Evolutionary conservation across 495 filamentous ascomycete genomes (phyloP), one percentile per base, ranked within the genome.

Genomic region (Xylaria venustula): DNA sequence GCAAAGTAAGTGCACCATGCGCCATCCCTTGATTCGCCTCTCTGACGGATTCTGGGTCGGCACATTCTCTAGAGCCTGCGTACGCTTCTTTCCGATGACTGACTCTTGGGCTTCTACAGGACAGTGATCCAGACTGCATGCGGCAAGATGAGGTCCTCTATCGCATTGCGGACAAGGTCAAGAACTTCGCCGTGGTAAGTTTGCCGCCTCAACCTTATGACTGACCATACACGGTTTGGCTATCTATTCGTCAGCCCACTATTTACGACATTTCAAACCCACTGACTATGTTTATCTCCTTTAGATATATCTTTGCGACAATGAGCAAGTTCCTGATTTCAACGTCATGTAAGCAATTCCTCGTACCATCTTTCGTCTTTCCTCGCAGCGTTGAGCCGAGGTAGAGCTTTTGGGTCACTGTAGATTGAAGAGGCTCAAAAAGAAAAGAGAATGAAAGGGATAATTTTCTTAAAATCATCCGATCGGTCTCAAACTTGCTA

Each of bases 61-160:
- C 6, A 22, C n/a, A 19, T 9, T 12, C 7, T 11, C 9, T 5
- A n/a, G 14, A 2, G 11, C 28, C 20, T 9, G 54, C 28, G 5
- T 19, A 11, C 30, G 11, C 7, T 8, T 37, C 5, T 17, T 55
- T 34, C 30, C 23, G 8, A 15, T 41, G 91, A 94, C 72, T 85
- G 82, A 76, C 86, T 89, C 62, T 83, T 86, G 23, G 87, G 85
- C 67, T 49, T 19, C 8, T 30, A 36, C 46, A 61, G 58, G 61
- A 69, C 36, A 63, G 62, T 19, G 63, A 65, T 45, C 62, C 58
- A 15, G 82, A 84, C 66, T 88, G 93, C 74, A 95, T 97, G 88
- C 87, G 89, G 50, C 93, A 97, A 73, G 93, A 97, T 70, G 93
- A 97, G 71, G 88, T 97, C 5, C 87, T 97, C 20, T 96, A 92